These are phyloP conservation scores for Trichoderma arundinaceum DNA, from an alignment of 2,329 filamentous ascomycete species.

Conservation along the genomic window DNA sequence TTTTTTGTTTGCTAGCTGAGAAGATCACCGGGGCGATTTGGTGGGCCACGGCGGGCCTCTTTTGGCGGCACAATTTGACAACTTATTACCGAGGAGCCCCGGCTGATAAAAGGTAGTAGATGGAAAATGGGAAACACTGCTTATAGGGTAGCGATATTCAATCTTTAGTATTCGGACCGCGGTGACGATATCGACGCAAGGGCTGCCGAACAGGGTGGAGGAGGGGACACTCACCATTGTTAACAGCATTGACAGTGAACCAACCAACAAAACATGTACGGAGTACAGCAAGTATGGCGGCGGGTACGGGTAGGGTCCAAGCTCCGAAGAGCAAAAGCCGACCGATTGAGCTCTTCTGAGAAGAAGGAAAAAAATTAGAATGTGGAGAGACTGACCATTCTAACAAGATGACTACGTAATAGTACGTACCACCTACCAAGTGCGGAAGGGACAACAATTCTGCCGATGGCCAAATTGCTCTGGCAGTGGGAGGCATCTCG, in stretches of 20 bases:
- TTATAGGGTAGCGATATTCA: neutral
- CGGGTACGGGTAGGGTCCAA: too few relatives aligned
- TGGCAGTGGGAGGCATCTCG: neutral
- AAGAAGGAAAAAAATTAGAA: neutral
- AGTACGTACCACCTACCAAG: conserved; percentile 10
- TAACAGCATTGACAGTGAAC: too few relatives aligned
- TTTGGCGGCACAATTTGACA: neutral
- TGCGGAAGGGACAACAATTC: conserved; percentile 15
- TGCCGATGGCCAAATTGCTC: neutral
- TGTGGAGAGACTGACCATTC: conserved; percentile 4
- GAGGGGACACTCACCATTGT: neutral
- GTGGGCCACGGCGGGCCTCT: conserved; percentile 6
- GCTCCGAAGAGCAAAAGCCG: too few relatives aligned
- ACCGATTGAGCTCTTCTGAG: too few relatives aligned
- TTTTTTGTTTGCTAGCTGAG: conserved; percentile 8
- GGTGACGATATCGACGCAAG: neutral
- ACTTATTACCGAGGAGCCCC: neutral
- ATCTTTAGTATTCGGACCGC: too few relatives aligned
- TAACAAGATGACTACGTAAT: neutral
- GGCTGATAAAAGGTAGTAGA: neutral
- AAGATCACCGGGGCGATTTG: conserved; percentile 29
- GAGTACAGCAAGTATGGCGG: too few relatives aligned
- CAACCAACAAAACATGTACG: too few relatives aligned
- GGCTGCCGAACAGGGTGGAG: neutral
- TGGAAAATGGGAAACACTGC: neutral